A percentile compares a stretch with the other conserved stretches of the same genome.
Evolutionary conservation across 306 rosid species (phyloP).

Genomic region (Inga leiocalycina): DNA sequence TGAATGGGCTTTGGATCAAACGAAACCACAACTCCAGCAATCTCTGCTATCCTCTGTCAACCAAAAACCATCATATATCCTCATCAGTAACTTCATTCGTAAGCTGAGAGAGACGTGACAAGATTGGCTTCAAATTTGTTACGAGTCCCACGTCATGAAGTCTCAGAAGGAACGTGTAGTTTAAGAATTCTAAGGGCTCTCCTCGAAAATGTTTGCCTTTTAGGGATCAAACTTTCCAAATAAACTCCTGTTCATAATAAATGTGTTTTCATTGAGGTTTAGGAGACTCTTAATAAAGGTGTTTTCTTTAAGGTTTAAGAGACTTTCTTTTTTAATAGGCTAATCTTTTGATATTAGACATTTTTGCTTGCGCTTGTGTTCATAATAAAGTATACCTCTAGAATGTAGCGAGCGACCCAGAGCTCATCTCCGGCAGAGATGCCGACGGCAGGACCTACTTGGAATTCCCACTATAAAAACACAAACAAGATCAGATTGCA

Average conservation of each 20-base stretch:
- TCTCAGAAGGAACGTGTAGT: too few relatives aligned
- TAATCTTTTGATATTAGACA: too few relatives aligned
- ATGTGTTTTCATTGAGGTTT: too few relatives aligned
- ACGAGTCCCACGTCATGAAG: too few relatives aligned
- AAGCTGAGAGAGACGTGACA: neutral
- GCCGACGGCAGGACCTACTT: conserved; percentile 61
- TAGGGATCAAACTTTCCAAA: too few relatives aligned
- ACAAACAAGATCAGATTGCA: neutral
- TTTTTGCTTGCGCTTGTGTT: too few relatives aligned
- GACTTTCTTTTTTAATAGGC: too few relatives aligned
- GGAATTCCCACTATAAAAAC: conserved; percentile 59
- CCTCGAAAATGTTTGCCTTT: too few relatives aligned
- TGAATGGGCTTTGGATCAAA: conserved; percentile 67
- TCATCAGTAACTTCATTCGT: neutral
- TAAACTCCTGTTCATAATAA: too few relatives aligned
- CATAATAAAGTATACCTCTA: conserved; percentile 36
- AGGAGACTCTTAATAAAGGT: too few relatives aligned
- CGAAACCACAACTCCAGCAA: conserved; percentile 58
- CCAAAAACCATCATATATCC: neutral
- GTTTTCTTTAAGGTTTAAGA: too few relatives aligned
- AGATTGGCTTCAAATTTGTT: neutral
- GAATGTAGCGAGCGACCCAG: conserved; percentile 65
- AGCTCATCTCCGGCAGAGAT: conserved; percentile 62
- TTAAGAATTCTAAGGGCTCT: too few relatives aligned
- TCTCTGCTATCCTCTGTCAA: conserved; percentile 56